Evolutionary conservation across 1,139 yeast species (phyloP), one percentile per base, ranked within the genome.

Genomic region (Spencermartinsiella ligniputridi): DNA sequence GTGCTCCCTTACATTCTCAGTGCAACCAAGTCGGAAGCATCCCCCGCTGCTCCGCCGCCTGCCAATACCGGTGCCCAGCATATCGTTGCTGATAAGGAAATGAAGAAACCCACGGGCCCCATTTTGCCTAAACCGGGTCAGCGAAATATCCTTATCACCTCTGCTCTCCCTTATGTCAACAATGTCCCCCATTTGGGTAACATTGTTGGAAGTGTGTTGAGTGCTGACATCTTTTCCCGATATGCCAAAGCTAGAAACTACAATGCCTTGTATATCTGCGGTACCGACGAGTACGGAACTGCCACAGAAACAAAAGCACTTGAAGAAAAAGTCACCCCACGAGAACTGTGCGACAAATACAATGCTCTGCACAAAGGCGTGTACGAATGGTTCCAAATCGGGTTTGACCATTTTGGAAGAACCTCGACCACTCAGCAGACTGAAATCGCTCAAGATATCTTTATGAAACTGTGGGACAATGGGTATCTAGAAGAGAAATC

Each of bases 231-330:
- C 52, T 94, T 79, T 69, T 77, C 97, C 45, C 81, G 98, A 64
- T 92, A 86, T 68, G 80, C 86, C 62, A 90, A 89, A 67, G 81
- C 84, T 55, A 80, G 97, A 71, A 87, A 89, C 66, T 83, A 84
- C 71, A 92, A 90, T 63, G 75, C 96, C 18, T 70, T 92, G 51
- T 92, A 72, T 60, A 70, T 92, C 48, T 89, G 98, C 69, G 99
- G 99, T 69, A 94, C 98, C 32, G 99, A 92, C 64, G 99, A 92
- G 69, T 94, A 92, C 64, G 99, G 99, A 64, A 92, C 99, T 50
- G 99, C 99, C 41, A 92, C 98, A 20, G 99, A 92, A 68, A 94
- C 98, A 30, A 92, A 92, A 69, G 98, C 98, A 9, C 72, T 92
- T 47, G 98, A 92, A 67, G 97, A 92, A 61, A 82, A 84, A 37